Evolutionary conservation across 2,329 filamentous ascomycete species (phyloP).

Genomic region (Huntiella bhutanensis): DNA sequence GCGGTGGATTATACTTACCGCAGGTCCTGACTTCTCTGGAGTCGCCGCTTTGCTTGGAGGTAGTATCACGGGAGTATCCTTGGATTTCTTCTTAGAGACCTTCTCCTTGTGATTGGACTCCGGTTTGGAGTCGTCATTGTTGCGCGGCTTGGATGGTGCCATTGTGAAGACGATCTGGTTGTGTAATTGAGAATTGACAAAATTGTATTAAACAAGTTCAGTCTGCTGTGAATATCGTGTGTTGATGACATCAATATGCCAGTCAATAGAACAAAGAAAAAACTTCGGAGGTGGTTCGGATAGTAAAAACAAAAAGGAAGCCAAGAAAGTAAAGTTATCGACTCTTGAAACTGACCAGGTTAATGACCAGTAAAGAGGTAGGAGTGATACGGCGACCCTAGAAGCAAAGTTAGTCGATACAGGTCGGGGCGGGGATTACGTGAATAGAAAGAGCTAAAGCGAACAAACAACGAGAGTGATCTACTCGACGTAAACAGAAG

Average conservation of each 20-base stretch:
- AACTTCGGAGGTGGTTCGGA: conserved; percentile 4
- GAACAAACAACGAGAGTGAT: not conserved
- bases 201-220: not conserved
- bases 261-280: no score
- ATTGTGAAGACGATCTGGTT: conserved; percentile 16
- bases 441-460: not conserved
- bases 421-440: no score
- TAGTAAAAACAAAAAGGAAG: not conserved
- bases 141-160: conserved; percentile 28
- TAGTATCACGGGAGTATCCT: conserved; percentile 15
- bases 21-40: conserved; percentile 8
- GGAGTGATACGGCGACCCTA: not conserved
- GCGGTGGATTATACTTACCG: conserved; percentile 5
- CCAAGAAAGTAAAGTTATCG: conserved; percentile 3
- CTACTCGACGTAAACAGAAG: not conserved
- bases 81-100: conserved; percentile 27
- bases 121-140: conserved; percentile 28
- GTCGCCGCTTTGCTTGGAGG: conserved; percentile 7
- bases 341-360: conserved; percentile 8
- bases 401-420: no score
- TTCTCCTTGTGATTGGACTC: conserved; percentile 17
- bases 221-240: no score
- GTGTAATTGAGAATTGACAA: not conserved
- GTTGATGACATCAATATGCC: no score
- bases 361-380: not conserved